Conservation (phyloP, 2,329 filamentous ascomycete genomes). For the Alternaria tenuissima region DNA sequence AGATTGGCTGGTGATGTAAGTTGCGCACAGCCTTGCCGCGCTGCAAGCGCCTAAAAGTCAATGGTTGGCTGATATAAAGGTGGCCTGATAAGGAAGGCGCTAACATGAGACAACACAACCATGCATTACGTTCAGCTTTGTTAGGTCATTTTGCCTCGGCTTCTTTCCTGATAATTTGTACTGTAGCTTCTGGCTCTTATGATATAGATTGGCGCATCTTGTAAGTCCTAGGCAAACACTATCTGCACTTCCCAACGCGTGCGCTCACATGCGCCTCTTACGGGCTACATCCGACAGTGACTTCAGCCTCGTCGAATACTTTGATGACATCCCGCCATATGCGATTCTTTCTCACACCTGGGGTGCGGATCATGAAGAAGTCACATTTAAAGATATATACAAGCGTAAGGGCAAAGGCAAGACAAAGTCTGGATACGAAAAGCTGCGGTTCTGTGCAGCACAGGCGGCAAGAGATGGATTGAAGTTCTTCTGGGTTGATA, state of each 20-base stretch:
- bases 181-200: no score
- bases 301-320: not conserved
- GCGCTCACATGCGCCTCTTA: not conserved
- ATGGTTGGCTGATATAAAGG: no score
- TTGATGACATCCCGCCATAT: not conserved
- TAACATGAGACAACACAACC: no score
- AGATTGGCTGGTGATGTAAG: no score
- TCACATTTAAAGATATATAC: not conserved
- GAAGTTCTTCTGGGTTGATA: conserved; percentile 11
- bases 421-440: not conserved
- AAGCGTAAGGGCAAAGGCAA: not conserved
- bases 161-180: no score
- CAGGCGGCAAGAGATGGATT: not conserved
- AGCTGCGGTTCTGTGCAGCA: not conserved
- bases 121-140: no score
- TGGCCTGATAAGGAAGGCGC: no score
- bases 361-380: conserved; percentile 6
- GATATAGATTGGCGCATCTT: no score
- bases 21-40: no score
- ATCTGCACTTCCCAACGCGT: not conserved
- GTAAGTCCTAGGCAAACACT: no score
- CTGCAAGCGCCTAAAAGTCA: no score
- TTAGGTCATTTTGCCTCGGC: no score
- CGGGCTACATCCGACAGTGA: not conserved
- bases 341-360: conserved; percentile 16